Conservation (phyloP, 192 early-diverging fungal genomes). For the Backusella tuberculispora region DNA sequence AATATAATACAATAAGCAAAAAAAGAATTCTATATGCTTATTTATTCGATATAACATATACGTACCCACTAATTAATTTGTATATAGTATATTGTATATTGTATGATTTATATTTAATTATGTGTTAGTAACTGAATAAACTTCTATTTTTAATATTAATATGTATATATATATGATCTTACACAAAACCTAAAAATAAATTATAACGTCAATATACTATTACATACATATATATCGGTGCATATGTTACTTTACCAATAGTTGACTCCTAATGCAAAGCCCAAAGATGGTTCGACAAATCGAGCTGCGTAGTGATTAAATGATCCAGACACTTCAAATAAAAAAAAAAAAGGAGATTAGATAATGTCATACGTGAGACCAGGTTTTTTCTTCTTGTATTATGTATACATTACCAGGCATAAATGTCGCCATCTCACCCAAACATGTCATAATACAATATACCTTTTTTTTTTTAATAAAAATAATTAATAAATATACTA, state of each 20-base stretch:
- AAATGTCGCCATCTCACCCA: slow-evolving; percentile 86
- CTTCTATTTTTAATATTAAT: slow-evolving; percentile 19
- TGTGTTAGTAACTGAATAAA: background rate
- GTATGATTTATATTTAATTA: too few species aligned
- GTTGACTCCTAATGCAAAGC: slow-evolving; percentile 74
- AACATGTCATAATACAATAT: slow-evolving; percentile 74
- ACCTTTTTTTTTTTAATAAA: slow-evolving; percentile 45
- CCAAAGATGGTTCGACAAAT: slow-evolving; percentile 79
- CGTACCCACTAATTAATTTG: slow-evolving; percentile 20
- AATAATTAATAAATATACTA: background rate
- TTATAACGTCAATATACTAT: background rate
- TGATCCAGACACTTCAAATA: slow-evolving; percentile 57
- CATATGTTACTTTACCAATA: slow-evolving; percentile 47
- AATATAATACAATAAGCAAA: background rate
- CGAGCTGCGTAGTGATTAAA: slow-evolving; percentile 75
- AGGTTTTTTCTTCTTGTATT: background rate
- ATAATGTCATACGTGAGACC: too few species aligned
- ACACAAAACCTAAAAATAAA: slow-evolving; percentile 23
- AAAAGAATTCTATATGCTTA: slow-evolving; percentile 53
- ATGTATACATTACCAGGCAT: slow-evolving; percentile 54
- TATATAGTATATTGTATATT: background rate
- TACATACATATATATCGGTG: background rate
- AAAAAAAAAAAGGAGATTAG: background rate
- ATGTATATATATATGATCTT: background rate
- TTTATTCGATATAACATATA: too few species aligned